Evolutionary conservation across 1,284 basidiomycete species (phyloP).

Genomic region (Acaromyces ingoldii): DNA sequence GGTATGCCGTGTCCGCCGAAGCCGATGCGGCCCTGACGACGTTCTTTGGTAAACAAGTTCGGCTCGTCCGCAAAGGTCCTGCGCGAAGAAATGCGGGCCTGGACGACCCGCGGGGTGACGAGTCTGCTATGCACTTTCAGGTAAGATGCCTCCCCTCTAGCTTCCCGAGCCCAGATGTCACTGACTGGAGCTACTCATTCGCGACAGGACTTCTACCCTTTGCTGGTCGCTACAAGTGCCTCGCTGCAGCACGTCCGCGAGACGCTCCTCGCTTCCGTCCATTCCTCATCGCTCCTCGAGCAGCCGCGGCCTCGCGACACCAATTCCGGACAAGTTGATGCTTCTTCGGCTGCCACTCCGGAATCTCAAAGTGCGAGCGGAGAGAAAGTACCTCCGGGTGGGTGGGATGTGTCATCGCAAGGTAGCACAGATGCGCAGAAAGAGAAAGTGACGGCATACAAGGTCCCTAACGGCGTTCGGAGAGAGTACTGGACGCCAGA

Average conservation of each 20-base stretch:
- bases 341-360: too few species aligned
- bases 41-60: constrained; percentile 39
- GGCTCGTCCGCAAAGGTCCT: constrained; percentile 37
- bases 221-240: constrained; percentile 28
- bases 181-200: background rate
- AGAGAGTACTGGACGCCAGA: constrained; percentile 36
- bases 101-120: constrained; percentile 7
- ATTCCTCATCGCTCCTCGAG: constrained; percentile 10
- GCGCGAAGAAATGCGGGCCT: constrained; percentile 7
- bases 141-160: too few species aligned
- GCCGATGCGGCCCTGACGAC: constrained; percentile 32
- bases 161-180: too few species aligned
- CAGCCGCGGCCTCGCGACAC: background rate
- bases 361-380: background rate
- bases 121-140: constrained; percentile 6
- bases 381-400: too few species aligned
- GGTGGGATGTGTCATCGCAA: too few species aligned
- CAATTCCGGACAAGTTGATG: too few species aligned
- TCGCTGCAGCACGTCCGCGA: constrained; percentile 31
- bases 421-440: too few species aligned
- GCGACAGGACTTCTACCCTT: constrained; percentile 41
- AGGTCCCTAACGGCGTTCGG: constrained; percentile 23
- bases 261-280: constrained; percentile 33
- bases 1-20: constrained; percentile 32
- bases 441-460: constrained; percentile 15